Evolutionary conservation across 495 filamentous ascomycete species (phyloP).

Genomic region (Xylaria telfairii): DNA sequence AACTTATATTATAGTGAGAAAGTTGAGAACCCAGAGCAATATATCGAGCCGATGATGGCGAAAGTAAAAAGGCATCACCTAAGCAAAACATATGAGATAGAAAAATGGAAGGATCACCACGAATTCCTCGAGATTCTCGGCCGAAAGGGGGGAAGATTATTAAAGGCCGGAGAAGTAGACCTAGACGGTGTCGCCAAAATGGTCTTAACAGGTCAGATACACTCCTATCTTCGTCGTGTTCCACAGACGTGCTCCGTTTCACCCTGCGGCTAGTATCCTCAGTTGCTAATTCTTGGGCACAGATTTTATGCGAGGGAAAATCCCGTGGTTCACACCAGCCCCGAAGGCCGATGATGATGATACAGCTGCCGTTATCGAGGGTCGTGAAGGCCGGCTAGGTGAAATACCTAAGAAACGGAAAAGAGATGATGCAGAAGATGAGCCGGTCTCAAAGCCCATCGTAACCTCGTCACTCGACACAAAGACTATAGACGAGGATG

Average conservation of each 20-base stretch:
- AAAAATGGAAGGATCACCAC: constrained; percentile 71
- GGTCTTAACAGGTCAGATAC: constrained; percentile 67
- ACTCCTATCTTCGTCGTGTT: not conserved
- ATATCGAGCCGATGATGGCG: constrained; percentile 81
- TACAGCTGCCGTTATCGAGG: constrained; percentile 58
- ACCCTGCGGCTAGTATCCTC: constrained; percentile 40
- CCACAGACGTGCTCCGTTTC: not conserved
- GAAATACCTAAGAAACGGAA: constrained; percentile 67
- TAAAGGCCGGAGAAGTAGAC: constrained; percentile 91
- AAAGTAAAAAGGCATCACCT: constrained; percentile 86
- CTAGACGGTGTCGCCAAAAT: constrained; percentile 93
- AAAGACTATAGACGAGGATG: constrained; percentile 35
- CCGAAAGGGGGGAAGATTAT: constrained; percentile 81
- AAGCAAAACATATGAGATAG: constrained; percentile 90
- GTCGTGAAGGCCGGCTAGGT: constrained; percentile 60
- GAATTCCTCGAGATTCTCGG: constrained; percentile 88
- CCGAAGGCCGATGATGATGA: constrained; percentile 65
- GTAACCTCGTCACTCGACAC: constrained; percentile 39
- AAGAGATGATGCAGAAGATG: constrained; percentile 53
- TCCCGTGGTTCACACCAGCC: constrained; percentile 92
- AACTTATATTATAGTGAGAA: too few species aligned
- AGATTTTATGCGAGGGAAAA: constrained; percentile 92
- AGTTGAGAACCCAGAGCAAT: constrained; percentile 93
- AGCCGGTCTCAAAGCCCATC: constrained; percentile 20
- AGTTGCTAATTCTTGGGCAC: constrained; percentile 14